phyloP scores from a whole-genome alignment of 2,329 filamentous ascomycete species.

The Botrytis tulipae region DNA sequence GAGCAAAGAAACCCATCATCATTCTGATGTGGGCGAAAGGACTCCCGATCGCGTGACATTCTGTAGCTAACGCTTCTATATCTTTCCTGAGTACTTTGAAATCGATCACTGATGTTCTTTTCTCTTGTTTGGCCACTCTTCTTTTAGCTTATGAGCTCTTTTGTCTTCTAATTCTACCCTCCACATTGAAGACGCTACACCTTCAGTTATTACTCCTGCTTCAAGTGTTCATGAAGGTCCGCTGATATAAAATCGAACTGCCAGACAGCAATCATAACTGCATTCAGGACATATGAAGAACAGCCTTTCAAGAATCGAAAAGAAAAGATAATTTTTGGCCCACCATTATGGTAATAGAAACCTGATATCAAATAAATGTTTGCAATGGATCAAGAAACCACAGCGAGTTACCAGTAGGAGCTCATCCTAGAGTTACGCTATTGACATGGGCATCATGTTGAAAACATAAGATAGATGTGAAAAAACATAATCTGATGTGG shows the following conservation, averaged over 20 bases:
- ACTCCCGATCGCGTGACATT: not conserved
- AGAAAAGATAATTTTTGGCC: not conserved
- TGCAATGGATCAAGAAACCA: not conserved
- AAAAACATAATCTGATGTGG: not conserved
- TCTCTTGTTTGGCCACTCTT: not conserved
- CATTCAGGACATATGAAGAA: not conserved
- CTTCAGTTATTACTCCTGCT: not conserved
- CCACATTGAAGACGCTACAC: not conserved
- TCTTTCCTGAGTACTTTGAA: not conserved
- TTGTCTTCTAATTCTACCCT: accelerated
- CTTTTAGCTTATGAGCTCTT: accelerated
- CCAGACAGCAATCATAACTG: not conserved
- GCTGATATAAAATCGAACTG: not conserved
- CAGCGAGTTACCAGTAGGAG: too few species aligned
- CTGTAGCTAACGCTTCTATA: not conserved
- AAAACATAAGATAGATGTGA: too few species aligned
- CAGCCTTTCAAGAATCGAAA: not conserved
- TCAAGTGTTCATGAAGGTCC: not conserved
- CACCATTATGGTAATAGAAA: not conserved
- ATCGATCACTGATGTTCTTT: not conserved
- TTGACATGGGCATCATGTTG: accelerated
- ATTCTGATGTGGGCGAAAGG: not conserved
- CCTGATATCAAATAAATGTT: not conserved
- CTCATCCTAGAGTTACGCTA: not conserved
- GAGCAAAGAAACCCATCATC: not conserved